A percentile compares a stretch with the other conserved stretches of the same genome.
Conservation (phyloP, 345 rosid genomes). For the Raphanus sativus region DNA sequence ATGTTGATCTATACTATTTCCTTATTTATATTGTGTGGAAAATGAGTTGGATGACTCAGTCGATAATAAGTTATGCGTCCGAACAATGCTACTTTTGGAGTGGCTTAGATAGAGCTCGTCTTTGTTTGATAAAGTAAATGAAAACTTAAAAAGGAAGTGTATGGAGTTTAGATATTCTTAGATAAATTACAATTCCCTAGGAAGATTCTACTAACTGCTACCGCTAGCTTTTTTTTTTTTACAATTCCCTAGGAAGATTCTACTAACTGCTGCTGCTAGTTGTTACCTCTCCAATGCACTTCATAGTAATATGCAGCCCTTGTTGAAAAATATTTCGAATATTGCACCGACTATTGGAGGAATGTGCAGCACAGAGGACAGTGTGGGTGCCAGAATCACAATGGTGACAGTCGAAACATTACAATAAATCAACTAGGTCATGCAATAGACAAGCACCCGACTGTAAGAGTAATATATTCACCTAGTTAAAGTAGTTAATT, state of each 20-base stretch:
- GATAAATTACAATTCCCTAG: conserved; percentile 36
- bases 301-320: neutral
- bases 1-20: neutral
- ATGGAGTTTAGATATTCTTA: neutral
- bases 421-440: too few species aligned
- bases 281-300: neutral
- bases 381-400: neutral
- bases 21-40: neutral
- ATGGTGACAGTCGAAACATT: neutral
- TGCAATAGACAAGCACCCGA: too few species aligned
- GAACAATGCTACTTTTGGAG: neutral
- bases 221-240: neutral
- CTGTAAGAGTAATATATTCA: too few species aligned
- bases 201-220: conserved; percentile 35
- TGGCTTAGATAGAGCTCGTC: neutral
- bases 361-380: neutral
- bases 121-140: neutral
- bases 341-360: neutral
- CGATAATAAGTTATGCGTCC: neutral
- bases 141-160: neutral
- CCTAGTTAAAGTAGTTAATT: too few species aligned
- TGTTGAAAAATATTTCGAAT: neutral
- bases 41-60: conserved; percentile 7
- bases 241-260: conserved; percentile 30
- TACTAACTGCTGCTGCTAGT: conserved; percentile 12